These are phyloP conservation scores for Phytopythium litorale DNA, from an alignment of 352 stramenopile species.

Conservation along the genomic window DNA sequence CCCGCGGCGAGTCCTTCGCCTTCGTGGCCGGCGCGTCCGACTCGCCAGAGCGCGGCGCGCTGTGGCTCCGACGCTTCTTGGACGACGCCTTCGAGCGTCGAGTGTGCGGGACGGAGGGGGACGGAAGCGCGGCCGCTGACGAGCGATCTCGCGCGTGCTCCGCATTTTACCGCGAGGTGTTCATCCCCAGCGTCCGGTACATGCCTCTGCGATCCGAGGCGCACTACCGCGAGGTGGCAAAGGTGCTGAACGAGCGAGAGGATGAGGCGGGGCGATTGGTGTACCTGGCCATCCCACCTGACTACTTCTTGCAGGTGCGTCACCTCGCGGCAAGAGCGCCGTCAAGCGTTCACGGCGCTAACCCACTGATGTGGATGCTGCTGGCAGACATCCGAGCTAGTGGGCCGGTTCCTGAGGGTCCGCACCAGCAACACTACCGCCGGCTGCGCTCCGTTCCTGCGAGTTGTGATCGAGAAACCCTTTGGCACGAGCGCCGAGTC, in stretches of 20 bases:
- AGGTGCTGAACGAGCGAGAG: constrained; percentile 8
- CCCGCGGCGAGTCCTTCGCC: constrained; percentile 10
- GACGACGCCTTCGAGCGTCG: constrained; percentile 19
- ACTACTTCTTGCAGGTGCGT: constrained; percentile 54
- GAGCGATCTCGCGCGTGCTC: constrained; percentile 13
- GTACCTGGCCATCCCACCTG: constrained; percentile 76
- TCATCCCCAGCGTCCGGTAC: constrained; percentile 44
- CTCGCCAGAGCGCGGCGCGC: constrained; percentile 15
- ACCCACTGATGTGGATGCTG: not conserved
- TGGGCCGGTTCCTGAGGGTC: constrained; percentile 28
- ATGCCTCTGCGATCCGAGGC: constrained; percentile 25
- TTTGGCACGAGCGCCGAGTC: constrained; percentile 63
- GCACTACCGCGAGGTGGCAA: constrained; percentile 28
- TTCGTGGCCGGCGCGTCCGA: constrained; percentile 48
- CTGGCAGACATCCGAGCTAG: constrained; percentile 23
- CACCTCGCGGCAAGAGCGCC: not conserved
- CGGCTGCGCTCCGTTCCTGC: constrained; percentile 31
- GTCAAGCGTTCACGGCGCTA: not conserved
- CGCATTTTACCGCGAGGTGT: constrained; percentile 28
- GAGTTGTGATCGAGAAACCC: constrained; percentile 79
- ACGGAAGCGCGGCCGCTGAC: not conserved
- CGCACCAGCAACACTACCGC: not conserved
- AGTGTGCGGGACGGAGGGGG: constrained; percentile 25
- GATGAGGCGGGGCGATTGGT: constrained; percentile 46
- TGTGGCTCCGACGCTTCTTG: constrained; percentile 41